Evolutionary conservation across 2,329 filamentous ascomycete species (phyloP).

Genomic region (Trichoderma citrinoviride): DNA sequence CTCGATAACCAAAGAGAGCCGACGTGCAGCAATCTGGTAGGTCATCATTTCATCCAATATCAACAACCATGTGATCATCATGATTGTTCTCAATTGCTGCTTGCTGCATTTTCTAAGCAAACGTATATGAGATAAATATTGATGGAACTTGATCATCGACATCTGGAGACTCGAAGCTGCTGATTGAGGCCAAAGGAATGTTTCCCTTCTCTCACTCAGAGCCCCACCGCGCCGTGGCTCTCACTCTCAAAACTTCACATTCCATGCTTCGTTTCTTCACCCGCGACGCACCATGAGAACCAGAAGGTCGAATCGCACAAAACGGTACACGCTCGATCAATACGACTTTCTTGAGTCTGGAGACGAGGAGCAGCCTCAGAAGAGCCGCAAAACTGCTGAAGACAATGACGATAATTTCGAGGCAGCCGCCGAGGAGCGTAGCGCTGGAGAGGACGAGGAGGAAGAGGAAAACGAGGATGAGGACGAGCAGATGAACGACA

Average conservation of each 20-base stretch:
- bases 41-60: no score
- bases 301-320: conserved; percentile 38
- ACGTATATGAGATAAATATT: not conserved
- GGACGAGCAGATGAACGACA: conserved; percentile 32
- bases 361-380: conserved; percentile 29
- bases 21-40: no score
- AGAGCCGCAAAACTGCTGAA: conserved; percentile 28
- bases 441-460: conserved; percentile 29
- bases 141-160: not conserved
- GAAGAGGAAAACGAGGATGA: conserved; percentile 35
- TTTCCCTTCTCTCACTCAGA: not conserved
- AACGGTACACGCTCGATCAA: conserved; percentile 35
- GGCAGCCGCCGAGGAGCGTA: conserved; percentile 25
- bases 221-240: conserved; percentile 9
- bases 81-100: not conserved
- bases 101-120: not conserved
- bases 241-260: conserved; percentile 15
- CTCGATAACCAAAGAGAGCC: not conserved
- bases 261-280: not conserved
- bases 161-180: not conserved
- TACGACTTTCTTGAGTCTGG: conserved; percentile 38
- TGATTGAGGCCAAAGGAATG: not conserved
- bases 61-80: not conserved
- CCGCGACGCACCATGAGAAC: conserved; percentile 35
- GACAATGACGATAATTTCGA: conserved; percentile 36